Evolutionary conservation across 202 grass and related monocot species (phyloP).

Genomic region (Carex arenaria): DNA sequence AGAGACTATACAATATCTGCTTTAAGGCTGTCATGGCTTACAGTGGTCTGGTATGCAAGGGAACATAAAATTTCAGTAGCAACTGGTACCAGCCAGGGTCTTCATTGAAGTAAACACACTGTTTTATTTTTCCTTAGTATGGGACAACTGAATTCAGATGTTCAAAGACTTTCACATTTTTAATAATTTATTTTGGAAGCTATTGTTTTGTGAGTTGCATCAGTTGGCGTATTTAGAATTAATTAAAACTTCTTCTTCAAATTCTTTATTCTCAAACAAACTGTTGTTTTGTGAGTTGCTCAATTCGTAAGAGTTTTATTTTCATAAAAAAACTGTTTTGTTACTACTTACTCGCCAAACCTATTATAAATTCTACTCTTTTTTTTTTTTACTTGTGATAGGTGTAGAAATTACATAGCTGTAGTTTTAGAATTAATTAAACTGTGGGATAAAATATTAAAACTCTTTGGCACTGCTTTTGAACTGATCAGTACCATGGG

Average conservation of each 20-base stretch:
- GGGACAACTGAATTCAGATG: background rate
- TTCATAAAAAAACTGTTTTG: too few relatives aligned
- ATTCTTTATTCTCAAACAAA: too few relatives aligned
- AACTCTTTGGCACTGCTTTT: conserved; percentile 9
- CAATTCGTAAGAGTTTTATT: too few relatives aligned
- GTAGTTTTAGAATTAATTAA: background rate
- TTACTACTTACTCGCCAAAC: too few relatives aligned
- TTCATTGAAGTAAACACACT: background rate
- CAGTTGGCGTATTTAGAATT: background rate
- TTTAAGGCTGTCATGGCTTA: background rate
- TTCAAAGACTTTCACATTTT: background rate
- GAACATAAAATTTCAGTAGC: background rate
- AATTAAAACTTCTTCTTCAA: too few relatives aligned
- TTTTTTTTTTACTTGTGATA: too few relatives aligned
- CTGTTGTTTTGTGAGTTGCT: too few relatives aligned
- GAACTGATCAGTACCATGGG: conserved; percentile 12
- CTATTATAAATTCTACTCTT: too few relatives aligned
- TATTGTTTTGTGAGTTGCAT: background rate
- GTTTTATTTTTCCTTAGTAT: background rate
- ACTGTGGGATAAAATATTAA: background rate
- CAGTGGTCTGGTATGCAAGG: background rate
- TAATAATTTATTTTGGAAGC: background rate
- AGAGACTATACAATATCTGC: background rate
- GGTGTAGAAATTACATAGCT: too few relatives aligned
- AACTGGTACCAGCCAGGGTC: background rate